Evolutionary conservation across 1,284 basidiomycete genomes (phyloP).

Genomic region (Naganishia albida): DNA sequence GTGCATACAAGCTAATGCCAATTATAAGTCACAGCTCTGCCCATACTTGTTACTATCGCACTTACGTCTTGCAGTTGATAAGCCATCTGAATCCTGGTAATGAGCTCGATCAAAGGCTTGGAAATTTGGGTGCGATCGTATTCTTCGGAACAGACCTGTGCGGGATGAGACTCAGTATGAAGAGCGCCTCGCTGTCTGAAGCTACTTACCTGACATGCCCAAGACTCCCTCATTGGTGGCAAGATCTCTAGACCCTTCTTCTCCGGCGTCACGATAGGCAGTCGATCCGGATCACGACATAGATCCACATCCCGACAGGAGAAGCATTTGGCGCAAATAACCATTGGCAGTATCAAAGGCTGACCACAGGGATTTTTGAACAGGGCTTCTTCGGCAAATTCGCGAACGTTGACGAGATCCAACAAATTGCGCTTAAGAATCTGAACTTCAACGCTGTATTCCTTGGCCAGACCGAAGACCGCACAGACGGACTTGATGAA

Average conservation of each 20-base stretch:
- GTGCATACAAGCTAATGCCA: slow-evolving; percentile 59
- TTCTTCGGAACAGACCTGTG: slow-evolving; percentile 54
- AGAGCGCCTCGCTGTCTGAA: slow-evolving; percentile 51
- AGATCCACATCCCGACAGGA: slow-evolving; percentile 88
- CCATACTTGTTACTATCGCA: neutral
- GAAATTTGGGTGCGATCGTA: slow-evolving; percentile 86
- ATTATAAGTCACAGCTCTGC: neutral
- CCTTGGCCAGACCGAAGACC: slow-evolving; percentile 73
- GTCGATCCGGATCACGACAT: slow-evolving; percentile 85
- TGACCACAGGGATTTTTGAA: slow-evolving; percentile 94
- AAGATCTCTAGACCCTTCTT: slow-evolving; percentile 40
- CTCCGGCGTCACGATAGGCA: slow-evolving; percentile 58
- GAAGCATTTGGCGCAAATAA: slow-evolving; percentile 90
- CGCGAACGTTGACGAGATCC: slow-evolving; percentile 81
- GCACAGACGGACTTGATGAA: slow-evolving; percentile 88
- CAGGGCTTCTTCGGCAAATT: slow-evolving; percentile 78
- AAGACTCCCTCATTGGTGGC: slow-evolving; percentile 54
- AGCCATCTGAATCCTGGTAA: slow-evolving; percentile 69
- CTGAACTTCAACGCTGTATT: slow-evolving; percentile 80
- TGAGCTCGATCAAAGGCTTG: slow-evolving; percentile 75
- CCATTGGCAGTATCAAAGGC: slow-evolving; percentile 74
- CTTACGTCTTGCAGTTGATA: slow-evolving; percentile 87
- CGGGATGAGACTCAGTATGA: neutral
- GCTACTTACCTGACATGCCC: slow-evolving; percentile 53
- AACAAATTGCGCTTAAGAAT: slow-evolving; percentile 86